phyloP scores from a whole-genome alignment of 129 eudicot species.

The Silybum marianum region DNA sequence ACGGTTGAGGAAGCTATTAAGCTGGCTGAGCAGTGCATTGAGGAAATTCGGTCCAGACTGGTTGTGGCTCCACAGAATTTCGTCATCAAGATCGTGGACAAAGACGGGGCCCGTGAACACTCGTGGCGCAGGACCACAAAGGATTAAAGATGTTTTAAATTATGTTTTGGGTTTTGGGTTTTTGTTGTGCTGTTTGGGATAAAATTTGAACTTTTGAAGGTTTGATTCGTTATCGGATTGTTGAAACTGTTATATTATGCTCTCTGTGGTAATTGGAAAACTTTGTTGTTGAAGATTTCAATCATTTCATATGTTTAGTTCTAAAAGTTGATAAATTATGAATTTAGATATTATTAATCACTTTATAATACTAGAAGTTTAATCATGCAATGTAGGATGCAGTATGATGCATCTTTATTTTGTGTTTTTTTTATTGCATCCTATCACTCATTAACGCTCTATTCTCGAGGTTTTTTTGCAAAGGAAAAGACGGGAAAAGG shows the following conservation, averaged over 20 bases:
- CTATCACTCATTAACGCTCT: no score
- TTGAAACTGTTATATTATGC: constrained; percentile 4
- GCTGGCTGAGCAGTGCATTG: constrained; percentile 79
- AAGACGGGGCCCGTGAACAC: constrained; percentile 87
- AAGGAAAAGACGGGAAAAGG: no score
- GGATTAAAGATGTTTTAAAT: constrained; percentile 20
- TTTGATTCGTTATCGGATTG: constrained; percentile 29
- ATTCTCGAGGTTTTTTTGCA: no score
- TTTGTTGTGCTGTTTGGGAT: constrained; percentile 18
- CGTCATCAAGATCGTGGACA: constrained; percentile 91
- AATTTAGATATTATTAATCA: background rate
- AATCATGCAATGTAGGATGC: no score
- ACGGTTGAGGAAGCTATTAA: constrained; percentile 83
- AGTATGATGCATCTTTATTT: no score
- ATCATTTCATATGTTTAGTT: background rate
- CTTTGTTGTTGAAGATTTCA: constrained; percentile 10
- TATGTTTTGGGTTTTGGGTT: constrained; percentile 10
- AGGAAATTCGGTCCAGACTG: constrained; percentile 81
- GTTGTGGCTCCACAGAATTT: constrained; percentile 98
- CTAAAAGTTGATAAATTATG: background rate
- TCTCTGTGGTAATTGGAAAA: constrained; percentile 16
- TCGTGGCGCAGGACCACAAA: constrained; percentile 77
- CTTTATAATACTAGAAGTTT: no score
- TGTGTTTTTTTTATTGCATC: no score
- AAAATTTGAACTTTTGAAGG: constrained; percentile 23